Evolutionary conservation across 305 asterid genomes (phyloP), one percentile per base, ranked within the genome.

Genomic region (Petunia hybrid): DNA sequence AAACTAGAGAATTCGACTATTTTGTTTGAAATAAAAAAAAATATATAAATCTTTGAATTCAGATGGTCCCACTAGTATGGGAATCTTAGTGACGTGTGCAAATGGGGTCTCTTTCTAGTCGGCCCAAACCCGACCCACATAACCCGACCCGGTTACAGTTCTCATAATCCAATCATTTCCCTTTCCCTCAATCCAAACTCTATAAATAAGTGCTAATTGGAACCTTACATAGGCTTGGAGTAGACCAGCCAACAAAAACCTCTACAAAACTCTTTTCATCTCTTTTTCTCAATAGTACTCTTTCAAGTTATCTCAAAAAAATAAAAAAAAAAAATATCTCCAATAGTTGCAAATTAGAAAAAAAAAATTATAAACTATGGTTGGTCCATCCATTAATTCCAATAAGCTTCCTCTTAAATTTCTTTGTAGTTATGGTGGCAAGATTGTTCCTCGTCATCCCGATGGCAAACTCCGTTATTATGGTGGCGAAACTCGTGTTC

Each of bases 401-500:
- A 81, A 16, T 45, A 76, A 76, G 59, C 13, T 63, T 70, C 78
- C 88, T 43, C 78, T 22, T 55, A 90, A 84, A 85, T 88, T 95
- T 76, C 82, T 91, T 53, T 95, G 97, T 48, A 95, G 99, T 85
- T 93, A 93, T 56, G 97, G 97, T 65, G 99, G 99, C 75, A 90
- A 92, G 77, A 93, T 95, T 76, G 79, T 92, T 41, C 99, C 98
- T 56, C 95, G 99, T 56, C 83, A 86, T 82, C 87, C 95, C 22
- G 98, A 92, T 53, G 95, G 97, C 39, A 92, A 90, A 79, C 98
- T 95, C 87, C 98, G 98, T 38, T 95, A 95, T 75, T 86, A 89
- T 35, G 97, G 98, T 61, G 98, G 98, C 31, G 84, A 93, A 41
- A 95, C 97, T 66, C 99, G 99, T 70, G 95, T 93, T 67, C 93